phyloP scores from a whole-genome alignment of 768 basidiomycete genomes.

The Suillus subalutaceus region DNA sequence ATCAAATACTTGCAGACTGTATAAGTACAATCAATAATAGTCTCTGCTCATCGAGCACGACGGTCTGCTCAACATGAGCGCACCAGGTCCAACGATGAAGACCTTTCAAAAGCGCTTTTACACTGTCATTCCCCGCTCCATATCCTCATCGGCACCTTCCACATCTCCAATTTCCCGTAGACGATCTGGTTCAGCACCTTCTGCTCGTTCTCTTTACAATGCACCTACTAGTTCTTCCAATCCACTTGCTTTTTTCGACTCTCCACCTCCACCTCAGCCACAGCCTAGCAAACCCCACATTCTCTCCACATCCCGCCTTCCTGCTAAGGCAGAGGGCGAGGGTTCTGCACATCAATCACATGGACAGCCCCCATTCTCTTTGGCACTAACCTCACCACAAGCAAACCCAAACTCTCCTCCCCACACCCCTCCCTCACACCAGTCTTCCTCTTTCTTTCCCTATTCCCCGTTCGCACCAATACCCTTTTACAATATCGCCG shows the following conservation, averaged over 20 bases:
- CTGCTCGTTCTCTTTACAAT: conserved; percentile 47
- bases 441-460: conserved; percentile 38
- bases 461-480: conserved; percentile 37
- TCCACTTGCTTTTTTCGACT: conserved; percentile 45
- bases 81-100: conserved; percentile 47
- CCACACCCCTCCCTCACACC: conserved; percentile 31
- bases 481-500: conserved; percentile 29
- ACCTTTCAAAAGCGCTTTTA: conserved; percentile 56
- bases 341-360: conserved; percentile 40
- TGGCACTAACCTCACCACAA: conserved; percentile 48
- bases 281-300: conserved; percentile 42
- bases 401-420: conserved; percentile 34
- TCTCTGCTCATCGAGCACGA: neutral
- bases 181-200: conserved; percentile 46
- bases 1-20: neutral
- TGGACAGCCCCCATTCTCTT: conserved; percentile 40
- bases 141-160: conserved; percentile 30
- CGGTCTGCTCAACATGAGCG: conserved; percentile 29
- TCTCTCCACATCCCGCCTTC: conserved; percentile 45
- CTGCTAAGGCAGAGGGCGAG: conserved; percentile 50
- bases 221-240: conserved; percentile 28
- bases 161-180: conserved; percentile 38
- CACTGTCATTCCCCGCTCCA: conserved; percentile 43
- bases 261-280: conserved; percentile 36
- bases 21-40: neutral